Evolutionary conservation across 371 early-diverging fungal genomes (phyloP).

Genomic region (Syncephalastrum racemosum): DNA sequence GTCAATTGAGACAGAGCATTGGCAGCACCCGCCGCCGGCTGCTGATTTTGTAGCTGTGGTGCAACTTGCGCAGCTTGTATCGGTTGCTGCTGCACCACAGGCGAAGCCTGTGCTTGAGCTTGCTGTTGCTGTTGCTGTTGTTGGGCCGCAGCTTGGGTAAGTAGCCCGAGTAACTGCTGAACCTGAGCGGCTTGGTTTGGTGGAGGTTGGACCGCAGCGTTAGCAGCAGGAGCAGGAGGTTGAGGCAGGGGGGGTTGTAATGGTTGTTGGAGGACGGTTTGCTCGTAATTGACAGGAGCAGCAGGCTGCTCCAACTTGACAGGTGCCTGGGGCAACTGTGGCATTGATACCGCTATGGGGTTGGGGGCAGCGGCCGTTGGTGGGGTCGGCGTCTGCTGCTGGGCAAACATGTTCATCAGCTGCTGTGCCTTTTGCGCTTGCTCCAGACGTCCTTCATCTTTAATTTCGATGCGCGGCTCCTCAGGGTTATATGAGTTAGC

Average conservation of each 20-base stretch:
- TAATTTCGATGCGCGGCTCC: not conserved
- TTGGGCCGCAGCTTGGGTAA: conserved; percentile 19
- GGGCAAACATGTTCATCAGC: conserved; percentile 23
- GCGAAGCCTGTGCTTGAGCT: not conserved
- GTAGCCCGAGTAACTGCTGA: conserved; percentile 18
- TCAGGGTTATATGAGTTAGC: conserved; percentile 7
- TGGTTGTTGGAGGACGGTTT: not conserved
- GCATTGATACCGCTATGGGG: conserved; percentile 1
- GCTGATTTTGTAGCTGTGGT: conserved; percentile 8
- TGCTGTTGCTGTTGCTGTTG: conserved; percentile 18
- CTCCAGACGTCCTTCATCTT: conserved; percentile 20
- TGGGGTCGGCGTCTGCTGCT: conserved; percentile 5
- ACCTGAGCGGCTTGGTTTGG: conserved; percentile 19
- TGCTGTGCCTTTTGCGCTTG: conserved; percentile 34
- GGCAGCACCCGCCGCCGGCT: conserved; percentile 10
- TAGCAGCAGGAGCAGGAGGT: not conserved
- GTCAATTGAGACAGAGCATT: conserved; percentile 19
- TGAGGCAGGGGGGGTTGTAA: not conserved
- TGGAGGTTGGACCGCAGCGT: conserved; percentile 9
- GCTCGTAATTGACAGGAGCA: not conserved
- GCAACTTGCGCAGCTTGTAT: conserved; percentile 1
- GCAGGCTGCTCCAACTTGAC: not conserved
- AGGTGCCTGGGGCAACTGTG: not conserved
- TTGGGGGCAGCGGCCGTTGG: not conserved
- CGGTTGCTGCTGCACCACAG: conserved; percentile 5